These are phyloP conservation scores for Hypoxylon lienhwacheense DNA, from an alignment of 495 filamentous ascomycete species.

Conservation along the genomic window DNA sequence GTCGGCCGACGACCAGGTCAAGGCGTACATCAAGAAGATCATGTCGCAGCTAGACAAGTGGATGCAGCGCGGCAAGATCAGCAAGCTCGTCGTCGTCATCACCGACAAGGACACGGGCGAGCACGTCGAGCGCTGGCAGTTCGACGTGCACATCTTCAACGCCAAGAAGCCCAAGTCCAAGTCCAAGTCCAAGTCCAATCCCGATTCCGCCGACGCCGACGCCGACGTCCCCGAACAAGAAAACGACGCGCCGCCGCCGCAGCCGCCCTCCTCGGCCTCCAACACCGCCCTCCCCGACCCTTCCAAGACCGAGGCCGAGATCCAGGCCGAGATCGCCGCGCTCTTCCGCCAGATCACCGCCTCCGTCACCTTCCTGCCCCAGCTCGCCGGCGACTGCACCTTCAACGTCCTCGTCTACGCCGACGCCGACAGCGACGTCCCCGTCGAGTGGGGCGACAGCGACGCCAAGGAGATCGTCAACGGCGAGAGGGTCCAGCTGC, in stretches of 20 bases:
- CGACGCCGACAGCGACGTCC: slow-evolving; percentile 93
- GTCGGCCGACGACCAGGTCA: slow-evolving; percentile 94
- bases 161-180: slow-evolving; percentile 36
- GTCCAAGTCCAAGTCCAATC: slow-evolving; percentile 48
- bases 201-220: slow-evolving; percentile 33
- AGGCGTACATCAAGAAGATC: slow-evolving; percentile 98
- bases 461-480: slow-evolving; percentile 97
- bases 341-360: slow-evolving; percentile 98
- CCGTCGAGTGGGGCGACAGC: slow-evolving; percentile 97
- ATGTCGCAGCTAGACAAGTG: slow-evolving; percentile 94
- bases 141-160: slow-evolving; percentile 86
- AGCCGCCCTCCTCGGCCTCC: too few relatives aligned
- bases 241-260: slow-evolving; percentile 23
- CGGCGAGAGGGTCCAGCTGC: slow-evolving; percentile 90
- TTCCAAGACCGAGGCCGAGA: slow-evolving; percentile 89
- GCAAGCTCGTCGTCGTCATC: slow-evolving; percentile 93
- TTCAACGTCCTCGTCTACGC: slow-evolving; percentile 99
- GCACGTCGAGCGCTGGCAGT: slow-evolving; percentile 96
- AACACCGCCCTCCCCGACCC: slow-evolving; percentile 41
- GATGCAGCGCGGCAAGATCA: slow-evolving; percentile 96
- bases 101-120: slow-evolving; percentile 96
- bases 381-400: slow-evolving; percentile 89
- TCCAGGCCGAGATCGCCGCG: slow-evolving; percentile 90
- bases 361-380: slow-evolving; percentile 93
- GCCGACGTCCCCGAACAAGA: slow-evolving; percentile 58